Percentiles rank a stretch among this genome's conserved stretches.
These are phyloP conservation scores for Leishmania mexicana DNA, from an alignment of 208 protist genomes.

Conservation along the genomic window DNA sequence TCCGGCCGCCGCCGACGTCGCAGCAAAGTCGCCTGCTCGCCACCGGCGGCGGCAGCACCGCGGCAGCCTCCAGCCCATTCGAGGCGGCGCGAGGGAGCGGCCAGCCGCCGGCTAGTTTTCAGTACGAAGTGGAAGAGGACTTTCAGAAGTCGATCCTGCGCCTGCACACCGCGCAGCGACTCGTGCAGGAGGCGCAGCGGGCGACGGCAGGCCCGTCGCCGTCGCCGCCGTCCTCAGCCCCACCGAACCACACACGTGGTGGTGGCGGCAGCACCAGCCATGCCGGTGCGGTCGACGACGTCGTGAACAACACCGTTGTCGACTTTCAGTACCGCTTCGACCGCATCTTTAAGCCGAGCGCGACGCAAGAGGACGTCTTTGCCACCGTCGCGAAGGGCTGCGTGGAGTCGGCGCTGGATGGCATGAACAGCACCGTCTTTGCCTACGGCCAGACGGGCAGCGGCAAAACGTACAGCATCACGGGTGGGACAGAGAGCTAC, in stretches of 20 bases:
- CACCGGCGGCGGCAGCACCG: background rate
- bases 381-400: slow-evolving; percentile 84
- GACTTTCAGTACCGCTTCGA: slow-evolving; percentile 76
- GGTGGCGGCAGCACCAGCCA: background rate
- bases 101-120: slow-evolving; percentile 2
- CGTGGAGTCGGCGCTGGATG: slow-evolving; percentile 74
- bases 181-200: slow-evolving; percentile 33
- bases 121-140: slow-evolving; percentile 32
- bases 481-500: slow-evolving; percentile 87
- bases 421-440: slow-evolving; percentile 91
- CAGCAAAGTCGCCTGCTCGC: slow-evolving; percentile 61
- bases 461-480: slow-evolving; percentile 93
- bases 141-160: slow-evolving; percentile 26
- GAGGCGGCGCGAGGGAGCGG: background rate
- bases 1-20: slow-evolving; percentile 60
- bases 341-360: slow-evolving; percentile 75
- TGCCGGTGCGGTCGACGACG: slow-evolving; percentile 27
- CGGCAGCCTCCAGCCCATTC: background rate
- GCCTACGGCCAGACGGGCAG: slow-evolving; percentile 92
- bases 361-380: slow-evolving; percentile 85
- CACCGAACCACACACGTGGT: background rate
- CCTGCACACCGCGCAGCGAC: slow-evolving; percentile 23
- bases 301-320: slow-evolving; percentile 78
- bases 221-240: background rate
- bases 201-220: slow-evolving; percentile 1